A percentile compares a stretch with the other conserved stretches of the same genome.
These are phyloP conservation scores for Trichoderma guizhouense DNA, from an alignment of 2,329 filamentous ascomycete genomes.

Conservation along the genomic window DNA sequence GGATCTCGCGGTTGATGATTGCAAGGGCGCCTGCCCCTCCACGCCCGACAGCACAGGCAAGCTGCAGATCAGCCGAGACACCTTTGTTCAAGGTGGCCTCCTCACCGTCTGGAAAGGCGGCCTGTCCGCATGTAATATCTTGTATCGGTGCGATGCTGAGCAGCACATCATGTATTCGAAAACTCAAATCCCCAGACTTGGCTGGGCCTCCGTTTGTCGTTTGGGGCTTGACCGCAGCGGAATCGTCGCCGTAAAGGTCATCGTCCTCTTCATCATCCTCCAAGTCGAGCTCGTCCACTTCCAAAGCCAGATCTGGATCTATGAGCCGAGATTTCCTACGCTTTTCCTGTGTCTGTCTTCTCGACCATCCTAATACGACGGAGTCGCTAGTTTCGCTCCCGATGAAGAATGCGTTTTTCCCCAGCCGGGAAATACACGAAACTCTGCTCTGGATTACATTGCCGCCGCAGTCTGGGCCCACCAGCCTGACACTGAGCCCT, in stretches of 20 bases:
- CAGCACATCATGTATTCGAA: conserved; percentile 74
- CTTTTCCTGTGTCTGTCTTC: conserved; percentile 61
- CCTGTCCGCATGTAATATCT: conserved; percentile 67
- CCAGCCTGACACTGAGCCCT: conserved; percentile 68
- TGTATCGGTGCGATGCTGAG: conserved; percentile 76
- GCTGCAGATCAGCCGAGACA: conserved; percentile 55
- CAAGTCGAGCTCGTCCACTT: conserved; percentile 49
- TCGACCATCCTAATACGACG: conserved; percentile 73
- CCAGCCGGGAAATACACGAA: conserved; percentile 67
- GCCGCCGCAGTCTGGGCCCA: conserved; percentile 63
- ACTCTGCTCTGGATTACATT: conserved; percentile 57
- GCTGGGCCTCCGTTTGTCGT: conserved; percentile 35
- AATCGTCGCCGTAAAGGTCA: conserved; percentile 59
- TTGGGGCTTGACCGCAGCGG: conserved; percentile 56
- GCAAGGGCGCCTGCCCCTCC: conserved; percentile 68
- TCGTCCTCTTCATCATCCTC: conserved; percentile 64
- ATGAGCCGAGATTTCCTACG: conserved; percentile 60
- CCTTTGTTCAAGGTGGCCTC: conserved; percentile 41
- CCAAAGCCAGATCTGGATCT: conserved; percentile 51
- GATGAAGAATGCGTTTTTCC: conserved; percentile 70
- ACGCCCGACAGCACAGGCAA: conserved; percentile 60
- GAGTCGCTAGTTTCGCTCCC: conserved; percentile 85
- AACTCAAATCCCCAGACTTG: conserved; percentile 63
- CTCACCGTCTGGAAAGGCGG: conserved; percentile 44
- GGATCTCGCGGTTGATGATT: conserved; percentile 73